Evolutionary conservation across 1,139 yeast genomes (phyloP).

Genomic region (Lodderomyces beijingensis): DNA sequence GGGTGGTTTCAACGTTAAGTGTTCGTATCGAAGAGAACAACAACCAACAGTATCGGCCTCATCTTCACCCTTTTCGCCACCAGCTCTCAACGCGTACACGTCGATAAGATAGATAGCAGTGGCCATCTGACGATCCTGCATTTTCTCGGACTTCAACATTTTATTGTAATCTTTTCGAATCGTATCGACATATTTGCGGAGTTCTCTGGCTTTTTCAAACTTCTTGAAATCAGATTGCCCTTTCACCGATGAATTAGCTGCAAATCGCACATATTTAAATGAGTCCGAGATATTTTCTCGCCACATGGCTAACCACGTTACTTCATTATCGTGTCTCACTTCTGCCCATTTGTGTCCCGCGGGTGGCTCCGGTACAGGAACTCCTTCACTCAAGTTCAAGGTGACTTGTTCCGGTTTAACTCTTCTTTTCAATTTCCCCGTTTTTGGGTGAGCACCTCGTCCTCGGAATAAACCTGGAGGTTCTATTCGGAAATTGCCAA

Average conservation of each 20-base stretch:
- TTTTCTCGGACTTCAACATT: slow-evolving; percentile 67
- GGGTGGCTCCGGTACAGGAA: slow-evolving; percentile 77
- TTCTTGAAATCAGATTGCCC: slow-evolving; percentile 89
- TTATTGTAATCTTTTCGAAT: slow-evolving; percentile 74
- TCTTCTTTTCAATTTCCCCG: slow-evolving; percentile 81
- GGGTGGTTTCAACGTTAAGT: slow-evolving; percentile 81
- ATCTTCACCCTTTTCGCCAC: slow-evolving; percentile 96
- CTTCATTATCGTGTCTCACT: slow-evolving; percentile 81
- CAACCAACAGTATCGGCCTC: slow-evolving; percentile 99
- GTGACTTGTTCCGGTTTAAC: slow-evolving; percentile 89
- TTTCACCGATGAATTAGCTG: slow-evolving; percentile 85
- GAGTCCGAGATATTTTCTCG: slow-evolving; percentile 84
- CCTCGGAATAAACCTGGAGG: slow-evolving; percentile 97
- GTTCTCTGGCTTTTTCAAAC: slow-evolving; percentile 87
- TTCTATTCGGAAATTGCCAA: slow-evolving; percentile 90
- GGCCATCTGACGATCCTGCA: slow-evolving; percentile 89
- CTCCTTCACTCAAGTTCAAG: slow-evolving; percentile 71
- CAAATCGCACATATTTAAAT: slow-evolving; percentile 84
- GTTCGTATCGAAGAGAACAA: slow-evolving; percentile 89
- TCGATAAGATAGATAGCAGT: slow-evolving; percentile 93
- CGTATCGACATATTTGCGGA: slow-evolving; percentile 64
- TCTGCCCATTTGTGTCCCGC: slow-evolving; percentile 90
- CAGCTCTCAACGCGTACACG: slow-evolving; percentile 94
- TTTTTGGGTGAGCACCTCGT: slow-evolving; percentile 95
- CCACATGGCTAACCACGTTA: slow-evolving; percentile 98